Base-by-base conservation (phyloP, 805 yeast species). In the Metschnikowia cubensis region DNA sequence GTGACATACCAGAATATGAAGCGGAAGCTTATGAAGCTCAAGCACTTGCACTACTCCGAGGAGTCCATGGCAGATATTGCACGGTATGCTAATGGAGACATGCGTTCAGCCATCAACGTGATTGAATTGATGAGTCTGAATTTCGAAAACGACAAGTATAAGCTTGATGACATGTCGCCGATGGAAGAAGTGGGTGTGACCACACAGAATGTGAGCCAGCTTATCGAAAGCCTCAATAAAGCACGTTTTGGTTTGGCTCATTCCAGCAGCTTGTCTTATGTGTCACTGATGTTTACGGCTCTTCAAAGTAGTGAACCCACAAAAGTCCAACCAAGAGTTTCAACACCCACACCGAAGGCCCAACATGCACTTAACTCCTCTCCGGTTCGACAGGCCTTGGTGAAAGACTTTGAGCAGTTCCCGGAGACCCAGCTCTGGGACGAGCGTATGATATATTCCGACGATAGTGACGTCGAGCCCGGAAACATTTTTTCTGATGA, bases 1-100 rank as follows among this genome's bases (percentile, higher is more conserved):
- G 63, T 85, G 6, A 68, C 77, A 5, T 56, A 47, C 32, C 73
- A 69, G 49, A 70, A 70, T 49, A 59, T 60, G 3, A 55, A 64
- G 32, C 58, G 70, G 20, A 57, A 59, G 38, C 13, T 31, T 13
- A 44, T 51, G 15, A 43, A 48, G 4, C 44, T 54, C 14, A 21
- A 38, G 11, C 54, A 53, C 20, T 38, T 70, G 15, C n/a, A 15
- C 7, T 67, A 56, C 34, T 39, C 52, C 20, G 52, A 52, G 0
- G 47, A 42, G 2, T 50, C 62, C 5, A 35, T 62, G 5, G 49
- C 52, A 1, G 38, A 56, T 6, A 47, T 73, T 1, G 55, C 59
- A 0, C 47, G 43, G 4, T 42, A 45, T 17, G 57, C 65, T 17
- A 46, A 47, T 21, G 75, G 75, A 4, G 77, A 72, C 47, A 57